Percentiles rank a stretch among this genome's conserved stretches.
Evolutionary conservation across 2,329 filamentous ascomycete species (phyloP).

Genomic region (Cladosporium sp.): DNA sequence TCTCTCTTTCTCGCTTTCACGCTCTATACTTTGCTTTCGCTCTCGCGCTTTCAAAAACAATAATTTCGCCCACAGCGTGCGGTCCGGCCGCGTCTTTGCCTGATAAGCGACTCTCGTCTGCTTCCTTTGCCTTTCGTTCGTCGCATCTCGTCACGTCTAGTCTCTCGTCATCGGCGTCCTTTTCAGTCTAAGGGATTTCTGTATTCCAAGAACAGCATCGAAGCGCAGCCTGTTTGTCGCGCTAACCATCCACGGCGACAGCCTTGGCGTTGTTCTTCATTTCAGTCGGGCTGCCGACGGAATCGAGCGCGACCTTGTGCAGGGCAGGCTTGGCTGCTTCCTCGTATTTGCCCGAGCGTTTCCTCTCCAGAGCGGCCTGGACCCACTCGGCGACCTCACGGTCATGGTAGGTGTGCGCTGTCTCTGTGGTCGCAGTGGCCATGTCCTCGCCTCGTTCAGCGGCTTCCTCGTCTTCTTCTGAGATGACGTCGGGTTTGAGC

Average conservation of each 20-base stretch:
- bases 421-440: slow-evolving; percentile 37
- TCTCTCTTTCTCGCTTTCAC: not conserved
- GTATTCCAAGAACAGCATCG: not conserved
- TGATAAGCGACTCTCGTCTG: not conserved
- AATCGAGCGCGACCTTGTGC: slow-evolving; percentile 82
- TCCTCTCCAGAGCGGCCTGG: slow-evolving; percentile 66
- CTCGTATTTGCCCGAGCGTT: slow-evolving; percentile 59
- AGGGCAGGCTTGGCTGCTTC: slow-evolving; percentile 72
- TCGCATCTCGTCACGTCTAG: not conserved
- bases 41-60: not conserved
- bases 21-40: slow-evolving; percentile 1
- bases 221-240: not conserved
- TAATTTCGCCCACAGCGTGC: not conserved
- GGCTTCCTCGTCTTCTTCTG: slow-evolving; percentile 68
- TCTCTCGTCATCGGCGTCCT: not conserved
- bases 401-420: slow-evolving; percentile 55
- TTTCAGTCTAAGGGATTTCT: not conserved
- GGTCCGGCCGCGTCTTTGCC: not conserved
- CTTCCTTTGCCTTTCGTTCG: not conserved
- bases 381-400: slow-evolving; percentile 88
- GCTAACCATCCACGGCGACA: slow-evolving; percentile 16
- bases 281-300: slow-evolving; percentile 30
- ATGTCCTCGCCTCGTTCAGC: slow-evolving; percentile 36
- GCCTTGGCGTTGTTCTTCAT: slow-evolving; percentile 14
- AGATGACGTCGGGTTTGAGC: slow-evolving; percentile 73